Percentiles rank a stretch among this genome's conserved stretches.
These are phyloP conservation scores for Phaeomoniella chlamydospora DNA, from an alignment of 2,329 filamentous ascomycete genomes.

Conservation along the genomic window DNA sequence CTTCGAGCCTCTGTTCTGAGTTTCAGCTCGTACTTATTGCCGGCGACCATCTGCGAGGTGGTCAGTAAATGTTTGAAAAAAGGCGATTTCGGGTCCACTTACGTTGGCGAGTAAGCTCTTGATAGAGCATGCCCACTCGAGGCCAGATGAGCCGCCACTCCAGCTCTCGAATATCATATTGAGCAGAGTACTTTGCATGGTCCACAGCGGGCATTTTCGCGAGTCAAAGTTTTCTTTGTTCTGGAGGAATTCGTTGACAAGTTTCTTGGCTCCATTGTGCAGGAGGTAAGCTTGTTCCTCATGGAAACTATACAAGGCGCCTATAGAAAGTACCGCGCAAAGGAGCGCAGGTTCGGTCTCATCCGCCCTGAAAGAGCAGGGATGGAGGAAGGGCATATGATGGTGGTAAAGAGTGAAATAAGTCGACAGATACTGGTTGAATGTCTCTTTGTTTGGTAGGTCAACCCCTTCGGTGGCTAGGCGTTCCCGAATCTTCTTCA, in stretches of 20 bases:
- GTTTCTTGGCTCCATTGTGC: slow-evolving; percentile 91
- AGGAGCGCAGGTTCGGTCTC: slow-evolving; percentile 69
- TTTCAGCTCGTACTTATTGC: slow-evolving; percentile 92
- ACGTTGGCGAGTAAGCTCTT: slow-evolving; percentile 88
- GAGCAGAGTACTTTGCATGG: slow-evolving; percentile 89
- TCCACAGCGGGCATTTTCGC: slow-evolving; percentile 91
- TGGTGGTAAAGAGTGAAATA: slow-evolving; percentile 98
- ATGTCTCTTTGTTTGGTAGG: slow-evolving; percentile 60
- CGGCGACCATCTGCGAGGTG: slow-evolving; percentile 63
- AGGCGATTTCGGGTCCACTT: no score
- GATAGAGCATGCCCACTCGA: slow-evolving; percentile 98
- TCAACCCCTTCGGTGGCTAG: slow-evolving; percentile 81
- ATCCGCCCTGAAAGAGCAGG: slow-evolving; percentile 73
- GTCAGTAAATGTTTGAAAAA: slow-evolving; percentile 10
- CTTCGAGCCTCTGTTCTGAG: slow-evolving; percentile 79
- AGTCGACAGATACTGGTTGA: slow-evolving; percentile 87
- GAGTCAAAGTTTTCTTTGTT: slow-evolving; percentile 99
- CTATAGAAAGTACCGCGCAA: slow-evolving; percentile 83
- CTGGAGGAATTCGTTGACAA: slow-evolving; percentile 92
- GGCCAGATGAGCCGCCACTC: slow-evolving; percentile 93
- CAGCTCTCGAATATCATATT: slow-evolving; percentile 99
- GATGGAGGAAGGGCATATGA: slow-evolving; percentile 89
- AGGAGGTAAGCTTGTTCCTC: slow-evolving; percentile 94
- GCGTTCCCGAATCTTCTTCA: slow-evolving; percentile 68
- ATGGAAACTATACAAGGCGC: slow-evolving; percentile 91